phyloP scores from a whole-genome alignment of 2,329 filamentous ascomycete species.

The Penicillium corylophilum region DNA sequence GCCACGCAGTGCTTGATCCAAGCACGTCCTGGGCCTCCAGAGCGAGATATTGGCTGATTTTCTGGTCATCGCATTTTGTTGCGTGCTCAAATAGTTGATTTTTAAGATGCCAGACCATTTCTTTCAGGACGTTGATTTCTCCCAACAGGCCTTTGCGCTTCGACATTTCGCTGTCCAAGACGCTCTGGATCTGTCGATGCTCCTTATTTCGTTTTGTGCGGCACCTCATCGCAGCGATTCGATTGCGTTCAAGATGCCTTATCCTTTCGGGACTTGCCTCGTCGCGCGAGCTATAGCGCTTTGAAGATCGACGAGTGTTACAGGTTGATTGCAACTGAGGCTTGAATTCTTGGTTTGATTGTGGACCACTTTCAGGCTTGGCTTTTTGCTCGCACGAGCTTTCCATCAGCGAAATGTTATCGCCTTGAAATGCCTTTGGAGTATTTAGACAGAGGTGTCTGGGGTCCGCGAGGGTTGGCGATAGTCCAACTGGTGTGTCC shows the following conservation, averaged over 20 bases:
- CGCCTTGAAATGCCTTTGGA: no score
- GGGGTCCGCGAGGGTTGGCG: no score
- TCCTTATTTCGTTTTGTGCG: slow-evolving; percentile 7
- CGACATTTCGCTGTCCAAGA: neutral
- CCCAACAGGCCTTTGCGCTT: neutral
- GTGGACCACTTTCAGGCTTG: no score
- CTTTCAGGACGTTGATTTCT: neutral
- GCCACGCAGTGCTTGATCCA: no score
- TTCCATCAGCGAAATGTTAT: no score
- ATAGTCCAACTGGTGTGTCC: no score
- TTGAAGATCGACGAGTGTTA: neutral
- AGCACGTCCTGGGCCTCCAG: slow-evolving; percentile 1
- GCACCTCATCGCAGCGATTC: slow-evolving; percentile 7
- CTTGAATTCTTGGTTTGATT: neutral
- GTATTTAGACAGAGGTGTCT: no score
- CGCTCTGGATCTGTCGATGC: neutral
- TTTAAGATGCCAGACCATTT: slow-evolving; percentile 5
- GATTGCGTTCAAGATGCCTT: slow-evolving; percentile 8
- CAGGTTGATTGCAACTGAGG: neutral
- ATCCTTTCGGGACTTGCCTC: neutral
- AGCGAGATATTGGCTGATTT: slow-evolving; percentile 4
- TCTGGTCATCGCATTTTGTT: slow-evolving; percentile 1
- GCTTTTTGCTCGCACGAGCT: no score
- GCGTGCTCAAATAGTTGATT: slow-evolving; percentile 8
- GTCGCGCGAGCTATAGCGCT: neutral